phyloP scores from a whole-genome alignment of 1,284 basidiomycete species.

The Irpex sp. region DNA sequence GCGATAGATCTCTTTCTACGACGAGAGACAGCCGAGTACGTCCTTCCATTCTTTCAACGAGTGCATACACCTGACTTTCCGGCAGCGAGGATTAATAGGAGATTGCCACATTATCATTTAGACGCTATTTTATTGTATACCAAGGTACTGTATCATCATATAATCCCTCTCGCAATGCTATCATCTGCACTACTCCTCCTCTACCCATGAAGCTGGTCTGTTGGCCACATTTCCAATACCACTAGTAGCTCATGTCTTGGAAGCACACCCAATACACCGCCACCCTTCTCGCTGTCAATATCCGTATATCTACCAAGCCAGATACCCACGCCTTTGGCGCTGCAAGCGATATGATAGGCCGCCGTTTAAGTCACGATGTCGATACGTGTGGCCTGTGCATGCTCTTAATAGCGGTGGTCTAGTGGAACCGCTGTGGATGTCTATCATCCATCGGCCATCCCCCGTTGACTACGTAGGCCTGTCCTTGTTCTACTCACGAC shows the following conservation, averaged over 20 bases:
- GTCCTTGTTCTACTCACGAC: too few species aligned
- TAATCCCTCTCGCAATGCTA: conserved; percentile 10
- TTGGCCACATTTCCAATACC: not conserved
- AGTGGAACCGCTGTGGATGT: too few species aligned
- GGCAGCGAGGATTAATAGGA: conserved; percentile 9
- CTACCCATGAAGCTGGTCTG: too few species aligned
- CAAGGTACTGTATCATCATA: conserved; percentile 4
- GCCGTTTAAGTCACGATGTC: not conserved
- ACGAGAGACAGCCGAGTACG: conserved; percentile 81
- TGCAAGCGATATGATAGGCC: not conserved
- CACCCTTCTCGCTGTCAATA: not conserved
- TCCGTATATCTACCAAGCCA: not conserved
- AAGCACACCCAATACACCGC: too few species aligned
- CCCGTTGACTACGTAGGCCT: too few species aligned
- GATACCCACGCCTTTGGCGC: not conserved
- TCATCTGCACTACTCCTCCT: conserved; percentile 2
- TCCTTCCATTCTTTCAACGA: conserved; percentile 12
- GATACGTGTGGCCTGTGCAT: not conserved
- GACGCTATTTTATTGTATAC: conserved; percentile 6
- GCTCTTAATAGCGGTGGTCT: too few species aligned
- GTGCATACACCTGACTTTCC: not conserved
- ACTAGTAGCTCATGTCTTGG: not conserved
- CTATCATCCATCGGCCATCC: too few species aligned
- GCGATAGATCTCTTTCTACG: conserved; percentile 85
- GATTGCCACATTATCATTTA: not conserved